Evolutionary conservation across 1,139 yeast genomes (phyloP).

Genomic region (Pichia sp.): DNA sequence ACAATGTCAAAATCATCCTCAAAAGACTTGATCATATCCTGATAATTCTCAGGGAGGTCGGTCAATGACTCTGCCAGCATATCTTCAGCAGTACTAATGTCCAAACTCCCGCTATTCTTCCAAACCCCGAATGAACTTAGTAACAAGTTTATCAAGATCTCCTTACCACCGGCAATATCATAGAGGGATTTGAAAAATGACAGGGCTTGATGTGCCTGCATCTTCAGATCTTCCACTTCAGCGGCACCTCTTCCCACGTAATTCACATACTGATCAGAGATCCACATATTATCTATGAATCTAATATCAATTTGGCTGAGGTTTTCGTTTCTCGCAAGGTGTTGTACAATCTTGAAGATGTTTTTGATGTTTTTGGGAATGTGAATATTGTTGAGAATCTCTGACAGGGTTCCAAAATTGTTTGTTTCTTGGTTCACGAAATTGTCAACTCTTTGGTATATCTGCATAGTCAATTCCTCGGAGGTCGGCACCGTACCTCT

Average conservation of each 20-base stretch:
- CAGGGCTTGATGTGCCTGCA: no score
- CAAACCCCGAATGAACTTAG: conserved; percentile 8
- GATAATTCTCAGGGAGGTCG: conserved; percentile 6
- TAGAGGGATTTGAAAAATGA: conserved; percentile 3
- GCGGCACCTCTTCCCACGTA: not conserved
- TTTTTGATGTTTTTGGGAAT: conserved; percentile 10
- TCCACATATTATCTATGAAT: conserved; percentile 1
- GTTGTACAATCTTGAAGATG: conserved; percentile 12
- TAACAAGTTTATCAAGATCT: conserved; percentile 7
- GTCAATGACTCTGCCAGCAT: not conserved
- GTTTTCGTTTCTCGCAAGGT: conserved; percentile 39
- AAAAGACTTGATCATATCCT: conserved; percentile 10
- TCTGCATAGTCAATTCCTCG: conserved; percentile 5
- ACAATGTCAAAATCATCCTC: conserved; percentile 12
- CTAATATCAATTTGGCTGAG: conserved; percentile 3
- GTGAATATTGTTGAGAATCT: conserved; percentile 3
- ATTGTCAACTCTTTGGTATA: conserved; percentile 3
- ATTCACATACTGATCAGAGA: conserved; percentile 1
- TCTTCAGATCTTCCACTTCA: not conserved
- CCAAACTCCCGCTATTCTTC: conserved; percentile 2
- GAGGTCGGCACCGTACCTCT: no score
- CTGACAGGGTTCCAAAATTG: conserved; percentile 2
- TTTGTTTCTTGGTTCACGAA: conserved; percentile 1
- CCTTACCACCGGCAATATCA: not conserved
- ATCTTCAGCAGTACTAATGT: not conserved